phyloP scores from a whole-genome alignment of 2,329 filamentous ascomycete species.

The Alternaria consortialis region DNA sequence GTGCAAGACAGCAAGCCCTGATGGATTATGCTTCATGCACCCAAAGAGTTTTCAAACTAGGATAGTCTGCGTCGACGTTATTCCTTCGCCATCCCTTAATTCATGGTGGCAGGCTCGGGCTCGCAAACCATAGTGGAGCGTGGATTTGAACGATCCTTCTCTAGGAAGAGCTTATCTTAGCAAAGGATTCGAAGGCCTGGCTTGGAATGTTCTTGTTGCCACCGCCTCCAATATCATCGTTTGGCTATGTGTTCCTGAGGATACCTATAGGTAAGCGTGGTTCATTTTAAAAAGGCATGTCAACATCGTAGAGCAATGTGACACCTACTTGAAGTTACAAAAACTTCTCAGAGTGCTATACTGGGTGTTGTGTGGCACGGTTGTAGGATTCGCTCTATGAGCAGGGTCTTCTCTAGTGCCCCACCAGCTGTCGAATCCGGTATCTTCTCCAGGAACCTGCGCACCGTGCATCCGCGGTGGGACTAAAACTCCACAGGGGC shows the following conservation, averaged over 20 bases:
- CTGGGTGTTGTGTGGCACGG: background rate
- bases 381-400: background rate
- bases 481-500: background rate
- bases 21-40: background rate
- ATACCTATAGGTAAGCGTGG: no score
- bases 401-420: background rate
- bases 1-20: background rate
- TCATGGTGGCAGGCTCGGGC: no score
- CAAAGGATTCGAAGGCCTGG: no score
- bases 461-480: background rate
- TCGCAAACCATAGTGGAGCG: no score
- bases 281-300: no score
- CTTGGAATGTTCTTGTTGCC: no score
- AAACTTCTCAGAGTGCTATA: background rate
- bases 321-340: background rate
- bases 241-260: no score
- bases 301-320: background rate
- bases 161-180: no score
- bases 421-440: constrained; percentile 12
- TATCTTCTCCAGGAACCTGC: background rate
- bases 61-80: background rate
- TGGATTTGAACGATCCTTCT: no score
- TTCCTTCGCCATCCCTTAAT: no score
- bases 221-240: no score
- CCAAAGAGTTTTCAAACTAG: background rate